Conservation (phyloP, 306 rosid species). For the Ceratonia siliqua region DNA sequence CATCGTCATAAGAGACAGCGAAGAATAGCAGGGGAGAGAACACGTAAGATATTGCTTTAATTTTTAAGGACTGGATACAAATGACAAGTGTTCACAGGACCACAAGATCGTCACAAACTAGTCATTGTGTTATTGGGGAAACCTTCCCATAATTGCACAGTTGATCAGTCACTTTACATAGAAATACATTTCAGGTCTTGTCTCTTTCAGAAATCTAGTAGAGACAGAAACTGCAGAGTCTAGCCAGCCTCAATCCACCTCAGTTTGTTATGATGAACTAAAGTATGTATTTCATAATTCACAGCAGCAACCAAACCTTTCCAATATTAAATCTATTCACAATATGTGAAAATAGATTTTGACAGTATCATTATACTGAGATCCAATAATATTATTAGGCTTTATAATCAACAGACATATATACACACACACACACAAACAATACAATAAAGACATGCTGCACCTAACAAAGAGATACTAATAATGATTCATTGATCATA, state of each 20-base stretch:
- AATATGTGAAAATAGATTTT: background rate
- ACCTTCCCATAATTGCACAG: slow-evolving; percentile 30
- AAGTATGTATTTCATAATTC: background rate
- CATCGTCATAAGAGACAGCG: background rate
- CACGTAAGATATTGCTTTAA: slow-evolving; percentile 6
- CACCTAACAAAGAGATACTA: background rate
- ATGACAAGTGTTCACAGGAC: slow-evolving; percentile 30
- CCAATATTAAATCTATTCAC: background rate
- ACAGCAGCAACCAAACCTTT: background rate
- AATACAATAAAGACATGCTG: too few species aligned
- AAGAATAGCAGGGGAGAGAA: background rate
- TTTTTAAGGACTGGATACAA: background rate
- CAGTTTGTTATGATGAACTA: background rate
- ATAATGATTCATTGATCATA: slow-evolving; percentile 29
- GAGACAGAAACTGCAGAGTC: slow-evolving; percentile 20
- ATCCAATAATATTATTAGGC: slow-evolving; percentile 20
- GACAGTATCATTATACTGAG: slow-evolving; percentile 9
- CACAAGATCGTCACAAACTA: slow-evolving; percentile 30
- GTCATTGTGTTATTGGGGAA: slow-evolving; percentile 28
- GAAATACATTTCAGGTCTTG: slow-evolving; percentile 29
- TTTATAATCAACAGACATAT: slow-evolving; percentile 30
- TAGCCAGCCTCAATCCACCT: slow-evolving; percentile 1
- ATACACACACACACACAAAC: too few species aligned
- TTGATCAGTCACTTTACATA: slow-evolving; percentile 38
- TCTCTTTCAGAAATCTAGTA: slow-evolving; percentile 35